Evolutionary conservation across 257 asterid species (phyloP), one percentile per base, ranked within the genome.

Genomic region (Haberlea rhodopensis): DNA sequence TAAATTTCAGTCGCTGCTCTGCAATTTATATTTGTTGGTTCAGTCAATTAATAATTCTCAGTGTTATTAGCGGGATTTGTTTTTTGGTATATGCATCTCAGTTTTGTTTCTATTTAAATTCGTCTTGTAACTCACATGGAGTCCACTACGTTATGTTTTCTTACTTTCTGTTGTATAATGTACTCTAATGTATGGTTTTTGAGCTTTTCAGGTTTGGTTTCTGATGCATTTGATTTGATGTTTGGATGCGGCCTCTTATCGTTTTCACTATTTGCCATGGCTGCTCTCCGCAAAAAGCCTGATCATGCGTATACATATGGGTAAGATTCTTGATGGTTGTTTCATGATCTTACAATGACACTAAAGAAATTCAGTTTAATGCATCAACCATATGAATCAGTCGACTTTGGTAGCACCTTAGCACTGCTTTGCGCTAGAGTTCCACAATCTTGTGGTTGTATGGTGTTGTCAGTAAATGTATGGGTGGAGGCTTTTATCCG

Each of bases 291-390:
- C 4, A 43, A 40, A 43, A 43, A 5, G 19, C 51, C 51, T 43
- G 51, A 43, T 15, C 8, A 8, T 43, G 51, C 19, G 5, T 43
- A 15, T 43, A 43, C 51, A 22, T 60, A 60, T 34, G 53, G 65
- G 65, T 60, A 49, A 60, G 65, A 37, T 26, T 63, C 57, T 26
- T 48, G 10, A 26, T 28, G 57, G 43, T 22, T 20, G 21, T 63
- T 25, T 45, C 29, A 11, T 11, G 23, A 15, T 11, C 31, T 60
- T 37, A 60, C 26, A 28, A n/a, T 5, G 65, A 20, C 52, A 6
- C 43, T n/a, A 20, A 20, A 19, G 15, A 25, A 60, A 60, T 60
- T 20, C 51, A 3, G 11, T 58, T 29, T 31, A 19, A 60, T 11
- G 5, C 27, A 31, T 60, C 25, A 20, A 34, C 25, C 20, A 26